Conservation (phyloP, 371 early-diverging fungal species). For the Mucor indicus region DNA sequence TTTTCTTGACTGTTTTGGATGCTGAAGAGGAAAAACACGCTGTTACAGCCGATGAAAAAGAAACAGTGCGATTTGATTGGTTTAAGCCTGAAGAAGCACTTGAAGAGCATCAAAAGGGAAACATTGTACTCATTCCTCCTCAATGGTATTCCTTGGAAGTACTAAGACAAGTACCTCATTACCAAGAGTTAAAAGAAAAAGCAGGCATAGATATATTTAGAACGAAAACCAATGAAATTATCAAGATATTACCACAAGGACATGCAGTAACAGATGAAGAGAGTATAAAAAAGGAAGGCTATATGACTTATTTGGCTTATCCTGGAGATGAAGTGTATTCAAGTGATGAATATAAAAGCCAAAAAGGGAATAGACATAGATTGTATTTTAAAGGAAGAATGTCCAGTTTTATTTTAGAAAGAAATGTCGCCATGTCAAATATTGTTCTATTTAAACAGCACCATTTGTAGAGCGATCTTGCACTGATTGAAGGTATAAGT, state of each 20-base stretch:
- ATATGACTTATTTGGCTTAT: slow-evolving; percentile 27
- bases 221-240: slow-evolving; percentile 10
- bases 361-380: slow-evolving; percentile 31
- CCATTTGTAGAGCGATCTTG: slow-evolving; percentile 5
- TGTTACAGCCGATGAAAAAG: slow-evolving; percentile 58
- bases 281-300: slow-evolving; percentile 13
- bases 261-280: slow-evolving; percentile 14
- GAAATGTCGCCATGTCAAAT: slow-evolving; percentile 25
- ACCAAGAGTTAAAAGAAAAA: slow-evolving; percentile 21
- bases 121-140: slow-evolving; percentile 56
- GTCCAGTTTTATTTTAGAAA: slow-evolving; percentile 25
- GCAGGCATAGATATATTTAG: slow-evolving; percentile 39
- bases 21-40: slow-evolving; percentile 14
- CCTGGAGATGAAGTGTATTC: slow-evolving; percentile 39
- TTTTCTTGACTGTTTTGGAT: slow-evolving; percentile 62
- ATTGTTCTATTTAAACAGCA: slow-evolving; percentile 6
- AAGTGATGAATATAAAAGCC: slow-evolving; percentile 9
- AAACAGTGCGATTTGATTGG: slow-evolving; percentile 67
- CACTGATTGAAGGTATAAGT: slow-evolving; percentile 1
- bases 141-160: slow-evolving; percentile 61
- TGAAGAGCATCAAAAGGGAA: slow-evolving; percentile 11
- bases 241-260: slow-evolving; percentile 52
- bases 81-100: slow-evolving; percentile 60
- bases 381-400: slow-evolving; percentile 32
- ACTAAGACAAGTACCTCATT: slow-evolving; percentile 27